A percentile compares a stretch with the other conserved stretches of the same genome.
These are phyloP conservation scores for Dictyostelium brefeldianum DNA, from an alignment of 78 protist genomes.

Conservation along the genomic window DNA sequence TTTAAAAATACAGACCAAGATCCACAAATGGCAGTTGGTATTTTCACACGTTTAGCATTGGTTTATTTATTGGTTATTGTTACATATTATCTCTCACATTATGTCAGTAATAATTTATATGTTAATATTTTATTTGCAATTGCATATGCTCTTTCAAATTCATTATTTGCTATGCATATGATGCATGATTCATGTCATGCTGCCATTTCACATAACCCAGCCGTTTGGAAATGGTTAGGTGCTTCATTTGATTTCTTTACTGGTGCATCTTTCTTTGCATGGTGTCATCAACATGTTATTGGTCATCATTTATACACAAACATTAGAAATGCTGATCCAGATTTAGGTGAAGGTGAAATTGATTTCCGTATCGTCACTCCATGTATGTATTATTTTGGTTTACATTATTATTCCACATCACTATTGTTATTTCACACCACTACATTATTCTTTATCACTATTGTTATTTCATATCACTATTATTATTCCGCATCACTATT, in stretches of 20 bases:
- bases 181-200: slow-evolving; percentile 79
- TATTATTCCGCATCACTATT: too few relatives aligned
- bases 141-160: background rate
- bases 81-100: slow-evolving; percentile 18
- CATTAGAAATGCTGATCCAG: slow-evolving; percentile 68
- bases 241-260: slow-evolving; percentile 58
- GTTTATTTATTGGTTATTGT: background rate
- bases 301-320: slow-evolving; percentile 83
- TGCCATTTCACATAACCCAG: slow-evolving; percentile 49
- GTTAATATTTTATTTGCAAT: slow-evolving; percentile 30
- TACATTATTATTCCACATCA: too few relatives aligned
- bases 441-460: too few relatives aligned
- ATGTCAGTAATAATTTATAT: slow-evolving; percentile 23
- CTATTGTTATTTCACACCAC: too few relatives aligned
- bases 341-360: slow-evolving; percentile 60
- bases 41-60: slow-evolving; percentile 38
- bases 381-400: slow-evolving; percentile 6
- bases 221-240: slow-evolving; percentile 31
- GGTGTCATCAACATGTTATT: slow-evolving; percentile 80
- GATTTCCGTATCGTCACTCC: slow-evolving; percentile 75
- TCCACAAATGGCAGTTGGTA: slow-evolving; percentile 58
- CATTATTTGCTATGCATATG: slow-evolving; percentile 52
- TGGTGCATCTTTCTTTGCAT: slow-evolving; percentile 55
- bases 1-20: slow-evolving; percentile 38
- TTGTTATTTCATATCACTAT: too few relatives aligned